These are phyloP conservation scores for Ilyonectria sp. DNA, from an alignment of 2,329 filamentous ascomycete genomes.

Conservation along the genomic window DNA sequence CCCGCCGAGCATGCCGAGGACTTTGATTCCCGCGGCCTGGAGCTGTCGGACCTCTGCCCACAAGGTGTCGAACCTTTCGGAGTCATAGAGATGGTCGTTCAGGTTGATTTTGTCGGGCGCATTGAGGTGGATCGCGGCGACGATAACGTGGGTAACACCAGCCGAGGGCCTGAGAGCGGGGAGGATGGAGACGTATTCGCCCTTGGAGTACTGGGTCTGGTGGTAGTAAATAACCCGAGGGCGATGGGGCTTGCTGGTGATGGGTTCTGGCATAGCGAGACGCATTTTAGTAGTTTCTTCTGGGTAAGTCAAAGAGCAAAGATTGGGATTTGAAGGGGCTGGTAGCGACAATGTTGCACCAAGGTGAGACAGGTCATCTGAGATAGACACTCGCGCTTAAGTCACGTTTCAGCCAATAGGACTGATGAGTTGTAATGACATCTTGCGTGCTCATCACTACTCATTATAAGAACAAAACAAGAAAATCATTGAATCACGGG, in stretches of 20 bases:
- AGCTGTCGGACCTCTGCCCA: conserved; percentile 82
- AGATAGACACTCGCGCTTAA: not conserved
- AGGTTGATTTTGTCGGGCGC: conserved; percentile 76
- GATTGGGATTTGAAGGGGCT: not conserved
- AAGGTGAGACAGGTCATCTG: not conserved
- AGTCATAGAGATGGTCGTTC: conserved; percentile 80
- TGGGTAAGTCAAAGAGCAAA: not conserved
- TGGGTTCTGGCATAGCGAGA: not conserved
- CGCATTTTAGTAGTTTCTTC: not conserved
- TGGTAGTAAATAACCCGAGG: conserved; percentile 66
- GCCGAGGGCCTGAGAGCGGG: conserved; percentile 60
- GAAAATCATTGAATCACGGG: not conserved
- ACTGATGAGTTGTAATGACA: not conserved
- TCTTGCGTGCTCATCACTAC: not conserved
- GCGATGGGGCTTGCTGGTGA: conserved; percentile 17
- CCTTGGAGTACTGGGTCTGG: conserved; percentile 61
- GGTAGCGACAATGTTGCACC: not conserved
- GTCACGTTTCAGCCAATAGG: conserved; percentile 7
- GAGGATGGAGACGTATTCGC: conserved; percentile 64
- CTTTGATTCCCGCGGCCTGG: conserved; percentile 80
- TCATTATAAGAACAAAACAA: not conserved
- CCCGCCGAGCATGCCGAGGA: conserved; percentile 88
- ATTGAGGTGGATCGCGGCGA: conserved; percentile 88
- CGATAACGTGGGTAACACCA: conserved; percentile 80
- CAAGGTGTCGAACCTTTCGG: conserved; percentile 76